Percentiles rank a stretch among this genome's conserved stretches.
Conservation (phyloP, 495 filamentous ascomycete species). For the Annulohypoxylon moriforme region DNA sequence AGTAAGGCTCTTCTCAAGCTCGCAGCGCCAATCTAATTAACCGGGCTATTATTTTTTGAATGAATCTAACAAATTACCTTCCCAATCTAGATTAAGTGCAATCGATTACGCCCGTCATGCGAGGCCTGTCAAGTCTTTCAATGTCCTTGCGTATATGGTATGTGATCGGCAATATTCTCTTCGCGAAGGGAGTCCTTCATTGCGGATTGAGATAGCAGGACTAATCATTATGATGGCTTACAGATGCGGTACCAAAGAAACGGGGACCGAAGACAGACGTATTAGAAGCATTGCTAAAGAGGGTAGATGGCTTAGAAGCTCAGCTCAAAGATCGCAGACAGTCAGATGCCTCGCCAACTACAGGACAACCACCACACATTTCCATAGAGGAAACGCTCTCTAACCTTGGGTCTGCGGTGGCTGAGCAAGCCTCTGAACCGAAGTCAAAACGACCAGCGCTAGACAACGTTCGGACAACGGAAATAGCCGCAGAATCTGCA, state of each 20-base stretch:
- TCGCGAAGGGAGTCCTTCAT: background rate
- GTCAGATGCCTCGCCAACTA: conserved; percentile 54
- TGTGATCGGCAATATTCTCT: conserved; percentile 34
- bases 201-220: background rate
- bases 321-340: conserved; percentile 76
- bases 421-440: conserved; percentile 31
- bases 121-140: conserved; percentile 91
- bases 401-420: background rate
- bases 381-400: conserved; percentile 24
- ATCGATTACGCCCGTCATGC: conserved; percentile 82
- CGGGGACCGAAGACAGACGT: conserved; percentile 90
- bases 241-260: conserved; percentile 90
- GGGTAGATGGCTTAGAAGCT: conserved; percentile 85
- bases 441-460: conserved; percentile 43
- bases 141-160: conserved; percentile 89
- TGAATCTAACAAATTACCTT: conserved; percentile 39
- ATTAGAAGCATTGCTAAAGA: conserved; percentile 82
- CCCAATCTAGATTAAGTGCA: conserved; percentile 83
- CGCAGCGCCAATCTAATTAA: conserved; percentile 15
- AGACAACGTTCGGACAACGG: conserved; percentile 35
- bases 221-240: conserved; percentile 32
- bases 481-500: conserved; percentile 45
- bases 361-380: conserved; percentile 44
- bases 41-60: background rate
- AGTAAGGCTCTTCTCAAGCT: conserved; percentile 56